Conservation (phyloP, 495 filamentous ascomycete species). For the Lichina pygmaea region DNA sequence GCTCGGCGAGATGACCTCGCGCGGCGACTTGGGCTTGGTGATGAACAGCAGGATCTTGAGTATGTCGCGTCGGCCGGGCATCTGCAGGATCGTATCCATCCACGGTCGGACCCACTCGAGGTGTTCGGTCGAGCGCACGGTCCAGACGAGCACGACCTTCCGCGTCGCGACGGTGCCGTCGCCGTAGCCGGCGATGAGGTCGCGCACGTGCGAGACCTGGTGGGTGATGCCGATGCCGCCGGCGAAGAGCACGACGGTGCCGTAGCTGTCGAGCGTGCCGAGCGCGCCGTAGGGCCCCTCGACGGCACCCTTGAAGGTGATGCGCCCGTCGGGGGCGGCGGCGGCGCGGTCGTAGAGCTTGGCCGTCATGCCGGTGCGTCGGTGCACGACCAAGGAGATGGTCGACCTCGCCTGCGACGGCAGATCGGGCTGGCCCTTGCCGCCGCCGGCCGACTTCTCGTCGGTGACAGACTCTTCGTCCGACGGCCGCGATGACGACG, state of each 20-base stretch:
- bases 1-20: constrained; percentile 60
- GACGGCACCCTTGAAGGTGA: constrained; percentile 31
- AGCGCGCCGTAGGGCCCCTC: constrained; percentile 77
- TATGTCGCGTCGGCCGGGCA: constrained; percentile 58
- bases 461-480: not conserved
- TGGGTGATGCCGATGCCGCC: constrained; percentile 89
- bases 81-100: constrained; percentile 82
- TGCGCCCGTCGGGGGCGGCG: constrained; percentile 12
- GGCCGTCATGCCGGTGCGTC: constrained; percentile 69
- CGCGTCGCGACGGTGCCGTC: constrained; percentile 54
- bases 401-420: constrained; percentile 18
- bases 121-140: constrained; percentile 67
- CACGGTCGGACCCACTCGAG: constrained; percentile 80
- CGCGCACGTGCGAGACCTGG: constrained; percentile 66
- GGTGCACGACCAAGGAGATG: constrained; percentile 57
- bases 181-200: constrained; percentile 46
- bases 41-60: constrained; percentile 74
- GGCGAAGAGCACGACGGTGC: constrained; percentile 69
- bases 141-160: constrained; percentile 64
- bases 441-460: not conserved
- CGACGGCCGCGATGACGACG: not conserved
- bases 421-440: not conserved
- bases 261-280: constrained; percentile 68
- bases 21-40: constrained; percentile 48
- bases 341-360: constrained; percentile 41